Evolutionary conservation across 192 early-diverging fungal genomes (phyloP).

Genomic region (Funneliformis geosporum): DNA sequence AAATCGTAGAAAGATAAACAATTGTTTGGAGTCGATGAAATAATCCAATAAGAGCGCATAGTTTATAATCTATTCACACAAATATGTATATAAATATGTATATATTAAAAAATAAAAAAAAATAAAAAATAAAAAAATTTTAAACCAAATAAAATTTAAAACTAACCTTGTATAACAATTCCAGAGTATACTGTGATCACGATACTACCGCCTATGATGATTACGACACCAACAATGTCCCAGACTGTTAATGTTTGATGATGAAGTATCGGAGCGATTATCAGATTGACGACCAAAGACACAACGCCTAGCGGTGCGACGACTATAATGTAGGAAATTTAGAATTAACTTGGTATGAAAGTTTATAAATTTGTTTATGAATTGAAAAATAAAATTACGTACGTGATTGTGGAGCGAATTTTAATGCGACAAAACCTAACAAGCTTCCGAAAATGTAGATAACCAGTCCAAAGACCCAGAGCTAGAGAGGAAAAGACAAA

Average conservation of each 20-base stretch:
- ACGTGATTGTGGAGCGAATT: conserved; percentile 78
- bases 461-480: conserved; percentile 69
- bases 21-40: conserved; percentile 66
- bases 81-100: too few relatives aligned
- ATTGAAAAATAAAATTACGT: not conserved
- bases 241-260: conserved; percentile 65
- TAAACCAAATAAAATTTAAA: not conserved
- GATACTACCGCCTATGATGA: conserved; percentile 75
- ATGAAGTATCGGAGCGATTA: conserved; percentile 76
- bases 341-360: too few relatives aligned
- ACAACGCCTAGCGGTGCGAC: conserved; percentile 77
- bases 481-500: conserved; percentile 24
- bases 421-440: conserved; percentile 70
- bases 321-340: conserved; percentile 32
- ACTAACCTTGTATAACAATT: conserved; percentile 48
- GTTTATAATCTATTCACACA: conserved; percentile 65
- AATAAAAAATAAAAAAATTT: not conserved
- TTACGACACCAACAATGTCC: conserved; percentile 70
- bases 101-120: too few relatives aligned
- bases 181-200: conserved; percentile 72
- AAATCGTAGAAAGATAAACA: conserved; percentile 62
- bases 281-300: conserved; percentile 78
- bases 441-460: conserved; percentile 75
- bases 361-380: too few relatives aligned
- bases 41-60: conserved; percentile 71